Evolutionary conservation across 1,139 yeast species (phyloP), one percentile per base, ranked within the genome.

Genomic region (Debaryomyces subglobosus): DNA sequence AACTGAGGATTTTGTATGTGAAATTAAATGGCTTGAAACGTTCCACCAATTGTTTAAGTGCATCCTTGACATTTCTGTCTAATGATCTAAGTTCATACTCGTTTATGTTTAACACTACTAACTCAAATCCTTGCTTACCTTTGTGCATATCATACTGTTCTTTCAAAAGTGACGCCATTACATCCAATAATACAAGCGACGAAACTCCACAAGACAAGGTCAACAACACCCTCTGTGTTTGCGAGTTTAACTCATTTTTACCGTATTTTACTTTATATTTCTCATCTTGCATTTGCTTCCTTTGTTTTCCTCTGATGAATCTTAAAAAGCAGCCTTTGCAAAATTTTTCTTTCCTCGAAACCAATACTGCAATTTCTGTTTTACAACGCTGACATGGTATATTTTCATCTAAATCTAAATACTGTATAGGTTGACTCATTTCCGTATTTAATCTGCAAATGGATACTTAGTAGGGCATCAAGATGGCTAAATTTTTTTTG

Each of bases 301-400:
- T 75, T 65, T 89, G 92, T 62, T 90, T 91, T 24, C 90, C 85
- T 52, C 87, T 77, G 33, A 91, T 74, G 58, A 89, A 91, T 51
- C 85, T 73, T 25, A 79, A 63, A 57, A 89, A 91, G 64, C 98
- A 92, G n/a, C 61, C 60, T 39, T 73, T 63, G 65, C 96, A 89
- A 53, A 87, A 86, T 8, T 71, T 64, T 61, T 90, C 96, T 55
- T 86, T 86, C 54, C 97, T 70, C 2, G 92, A 79, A 0, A 72
- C 60, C 5, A 85, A 64, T 2, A 71, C 72, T 0, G 89, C 81
- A 0, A 56, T 55, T 3, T 64, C 70, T 0, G 62, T 62, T 36
- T 78, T 76, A 64, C 96, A 89, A 54, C 94, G 70, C 55, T 64
- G 73, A 51, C 79, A 74, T 20, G 38, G 45, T 5, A 45, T 12